A percentile compares a stretch with the other conserved stretches of the same genome.
Conservation (phyloP, 495 filamentous ascomycete genomes). For the Neurospora sp. region DNA sequence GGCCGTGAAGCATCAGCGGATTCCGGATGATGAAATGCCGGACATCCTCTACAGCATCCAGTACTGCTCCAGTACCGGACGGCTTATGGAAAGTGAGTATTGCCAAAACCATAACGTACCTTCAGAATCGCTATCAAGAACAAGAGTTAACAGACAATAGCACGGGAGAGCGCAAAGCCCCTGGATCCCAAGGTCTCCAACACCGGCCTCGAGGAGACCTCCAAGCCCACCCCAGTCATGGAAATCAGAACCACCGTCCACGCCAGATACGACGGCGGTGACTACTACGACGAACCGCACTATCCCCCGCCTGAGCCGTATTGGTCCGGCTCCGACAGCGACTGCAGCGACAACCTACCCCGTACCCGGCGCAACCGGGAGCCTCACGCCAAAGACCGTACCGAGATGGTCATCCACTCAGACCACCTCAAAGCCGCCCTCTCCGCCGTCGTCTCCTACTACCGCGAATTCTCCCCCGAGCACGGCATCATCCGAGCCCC, state of each 20-base stretch:
- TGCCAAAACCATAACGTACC: background rate
- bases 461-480: constrained; percentile 31
- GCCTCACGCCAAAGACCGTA: constrained; percentile 11
- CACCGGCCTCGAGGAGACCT: background rate
- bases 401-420: constrained; percentile 29
- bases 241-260: background rate
- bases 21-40: constrained; percentile 20
- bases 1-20: background rate
- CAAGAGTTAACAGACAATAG: constrained; percentile 4
- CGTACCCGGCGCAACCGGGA: background rate
- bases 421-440: constrained; percentile 28
- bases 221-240: background rate
- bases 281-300: constrained; percentile 1
- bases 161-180: constrained; percentile 20
- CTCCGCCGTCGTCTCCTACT: constrained; percentile 28
- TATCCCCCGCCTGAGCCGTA: background rate
- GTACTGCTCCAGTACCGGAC: constrained; percentile 12
- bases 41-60: constrained; percentile 24
- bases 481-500: constrained; percentile 21
- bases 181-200: constrained; percentile 8
- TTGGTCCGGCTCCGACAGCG: background rate
- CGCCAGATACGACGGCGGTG: background rate
- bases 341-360: background rate
- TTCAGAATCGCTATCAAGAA: background rate
- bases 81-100: constrained; percentile 19